Evolutionary conservation across 169 alveolate species (phyloP).

Genomic region (Pseudocohnilembus persalinus): DNA sequence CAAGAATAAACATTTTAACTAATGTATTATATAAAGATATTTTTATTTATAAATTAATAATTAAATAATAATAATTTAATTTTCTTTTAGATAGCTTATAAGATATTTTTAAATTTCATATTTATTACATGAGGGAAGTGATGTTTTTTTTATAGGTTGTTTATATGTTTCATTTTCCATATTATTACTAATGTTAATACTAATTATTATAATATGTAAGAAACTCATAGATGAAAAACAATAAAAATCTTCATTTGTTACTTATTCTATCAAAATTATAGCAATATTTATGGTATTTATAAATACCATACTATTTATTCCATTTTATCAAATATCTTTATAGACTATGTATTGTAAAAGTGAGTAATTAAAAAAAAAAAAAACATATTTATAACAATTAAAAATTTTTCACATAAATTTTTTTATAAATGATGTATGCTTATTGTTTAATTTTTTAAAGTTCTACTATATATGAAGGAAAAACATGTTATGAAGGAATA

Average conservation of each 20-base stretch:
- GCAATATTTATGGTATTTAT: not conserved
- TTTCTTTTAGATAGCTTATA: not conserved
- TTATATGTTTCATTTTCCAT: not conserved
- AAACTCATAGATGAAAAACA: not conserved
- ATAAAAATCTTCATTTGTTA: not conserved
- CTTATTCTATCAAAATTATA: not conserved
- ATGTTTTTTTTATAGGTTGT: not conserved
- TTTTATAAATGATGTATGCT: no score
- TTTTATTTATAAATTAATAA: no score
- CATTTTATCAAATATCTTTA: not conserved
- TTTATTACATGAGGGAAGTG: not conserved
- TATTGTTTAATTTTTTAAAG: not conserved
- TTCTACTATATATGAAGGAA: not conserved
- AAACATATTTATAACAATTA: no score
- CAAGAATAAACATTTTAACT: no score
- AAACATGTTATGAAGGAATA: conserved; percentile 30
- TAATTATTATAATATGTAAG: no score
- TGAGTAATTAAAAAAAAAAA: not conserved
- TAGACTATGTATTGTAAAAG: not conserved
- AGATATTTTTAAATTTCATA: not conserved
- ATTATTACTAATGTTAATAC: not conserved
- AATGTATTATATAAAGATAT: no score
- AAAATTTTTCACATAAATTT: no score
- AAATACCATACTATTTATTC: not conserved
- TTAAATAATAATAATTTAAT: no score